Evolutionary conservation across 352 stramenopile genomes (phyloP).

Genomic region (Phytophthora macrochlamydospora): DNA sequence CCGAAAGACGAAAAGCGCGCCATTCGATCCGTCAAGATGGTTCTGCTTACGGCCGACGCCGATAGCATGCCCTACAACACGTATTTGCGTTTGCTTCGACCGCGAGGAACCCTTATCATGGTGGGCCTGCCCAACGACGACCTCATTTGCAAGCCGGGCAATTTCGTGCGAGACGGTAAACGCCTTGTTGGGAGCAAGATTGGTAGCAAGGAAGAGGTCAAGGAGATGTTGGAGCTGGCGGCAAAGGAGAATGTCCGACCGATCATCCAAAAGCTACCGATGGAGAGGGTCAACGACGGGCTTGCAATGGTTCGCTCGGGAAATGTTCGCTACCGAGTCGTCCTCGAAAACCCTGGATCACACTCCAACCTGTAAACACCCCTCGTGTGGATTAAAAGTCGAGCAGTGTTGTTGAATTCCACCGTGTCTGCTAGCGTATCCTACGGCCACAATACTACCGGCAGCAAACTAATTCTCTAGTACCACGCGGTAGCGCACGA

Average conservation of each 20-base stretch:
- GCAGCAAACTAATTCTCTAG: conserved; percentile 19
- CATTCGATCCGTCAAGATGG: conserved; percentile 49
- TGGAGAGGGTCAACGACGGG: conserved; percentile 41
- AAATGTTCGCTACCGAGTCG: conserved; percentile 18
- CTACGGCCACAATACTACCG: no score
- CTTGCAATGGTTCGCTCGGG: conserved; percentile 35
- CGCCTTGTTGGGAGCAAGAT: conserved; percentile 66
- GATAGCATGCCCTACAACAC: conserved; percentile 41
- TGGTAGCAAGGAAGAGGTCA: conserved; percentile 65
- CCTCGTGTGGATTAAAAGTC: no score
- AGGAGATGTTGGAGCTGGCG: conserved; percentile 85
- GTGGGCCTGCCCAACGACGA: conserved; percentile 59
- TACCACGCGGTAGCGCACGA: conserved; percentile 20
- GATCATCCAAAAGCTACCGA: conserved; percentile 43
- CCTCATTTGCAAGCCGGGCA: conserved; percentile 39
- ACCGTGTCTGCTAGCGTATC: no score
- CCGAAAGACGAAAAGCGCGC: conserved; percentile 37
- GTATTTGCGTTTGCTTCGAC: conserved; percentile 55
- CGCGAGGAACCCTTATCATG: conserved; percentile 59
- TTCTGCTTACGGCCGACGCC: conserved; percentile 72
- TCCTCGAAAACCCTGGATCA: conserved; percentile 2
- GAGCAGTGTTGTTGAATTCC: no score
- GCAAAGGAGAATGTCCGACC: conserved; percentile 55
- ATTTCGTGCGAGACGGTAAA: conserved; percentile 40
- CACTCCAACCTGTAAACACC: no score